A percentile compares a stretch with the other conserved stretches of the same genome.
phyloP scores from a whole-genome alignment of 2,329 filamentous ascomycete genomes.

The Thyridium curvatum region DNA sequence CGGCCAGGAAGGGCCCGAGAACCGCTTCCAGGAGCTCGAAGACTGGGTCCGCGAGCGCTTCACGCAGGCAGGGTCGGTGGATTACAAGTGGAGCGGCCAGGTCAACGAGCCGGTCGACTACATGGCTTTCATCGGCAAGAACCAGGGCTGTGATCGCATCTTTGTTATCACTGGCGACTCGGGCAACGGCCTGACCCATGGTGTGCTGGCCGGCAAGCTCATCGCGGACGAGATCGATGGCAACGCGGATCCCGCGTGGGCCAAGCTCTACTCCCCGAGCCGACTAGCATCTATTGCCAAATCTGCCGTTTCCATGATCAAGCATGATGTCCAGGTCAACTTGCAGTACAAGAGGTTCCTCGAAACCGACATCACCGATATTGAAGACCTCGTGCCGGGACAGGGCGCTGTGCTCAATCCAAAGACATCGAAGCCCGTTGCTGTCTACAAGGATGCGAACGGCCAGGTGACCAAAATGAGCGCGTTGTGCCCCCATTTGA shows the following conservation, averaged over 20 bases:
- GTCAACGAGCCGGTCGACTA: constrained; percentile 48
- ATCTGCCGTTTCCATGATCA: constrained; percentile 35
- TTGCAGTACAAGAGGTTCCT: constrained; percentile 48
- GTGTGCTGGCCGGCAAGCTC: constrained; percentile 43
- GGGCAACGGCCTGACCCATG: constrained; percentile 51
- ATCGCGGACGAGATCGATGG: constrained; percentile 48
- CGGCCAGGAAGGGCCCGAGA: constrained; percentile 39
- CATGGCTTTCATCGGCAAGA: constrained; percentile 50
- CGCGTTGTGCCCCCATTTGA: constrained; percentile 49
- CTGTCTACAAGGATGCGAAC: constrained; percentile 49
- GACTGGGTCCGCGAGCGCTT: constrained; percentile 47
- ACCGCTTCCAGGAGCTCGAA: constrained; percentile 44
- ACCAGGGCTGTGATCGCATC: constrained; percentile 42
- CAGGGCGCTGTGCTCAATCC: constrained; percentile 46
- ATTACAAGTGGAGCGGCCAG: constrained; percentile 53
- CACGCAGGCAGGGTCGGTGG: constrained; percentile 37
- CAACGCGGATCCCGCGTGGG: constrained; percentile 30
- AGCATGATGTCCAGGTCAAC: constrained; percentile 49
- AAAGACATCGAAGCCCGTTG: constrained; percentile 37
- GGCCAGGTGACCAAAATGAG: constrained; percentile 43
- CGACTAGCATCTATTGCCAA: constrained; percentile 37
- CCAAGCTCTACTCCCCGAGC: constrained; percentile 41
- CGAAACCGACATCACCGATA: constrained; percentile 47
- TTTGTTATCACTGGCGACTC: constrained; percentile 52
- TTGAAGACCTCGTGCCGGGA: constrained; percentile 44